Conservation (phyloP, 441 rosid species). For the Pelargonium citronellum region DNA sequence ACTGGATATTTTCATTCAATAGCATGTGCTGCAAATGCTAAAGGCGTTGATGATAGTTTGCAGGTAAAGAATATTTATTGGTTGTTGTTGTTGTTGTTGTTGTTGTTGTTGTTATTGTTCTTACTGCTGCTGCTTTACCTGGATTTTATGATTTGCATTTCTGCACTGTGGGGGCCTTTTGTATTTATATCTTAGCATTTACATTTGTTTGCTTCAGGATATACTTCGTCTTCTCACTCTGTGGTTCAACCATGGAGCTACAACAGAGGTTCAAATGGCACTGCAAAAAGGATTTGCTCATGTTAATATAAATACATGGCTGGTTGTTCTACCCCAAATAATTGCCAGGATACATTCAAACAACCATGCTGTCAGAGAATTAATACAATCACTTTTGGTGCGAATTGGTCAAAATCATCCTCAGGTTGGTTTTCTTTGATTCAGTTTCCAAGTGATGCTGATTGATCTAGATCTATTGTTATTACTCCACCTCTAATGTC, state of each 20-base stretch:
- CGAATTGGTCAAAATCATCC: conserved; percentile 97
- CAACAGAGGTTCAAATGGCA: conserved; percentile 87
- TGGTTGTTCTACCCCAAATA: conserved; percentile 97
- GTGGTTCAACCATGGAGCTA: conserved; percentile 99
- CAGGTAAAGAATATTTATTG: conserved; percentile 49
- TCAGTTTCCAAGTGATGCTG: neutral
- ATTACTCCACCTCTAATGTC: neutral
- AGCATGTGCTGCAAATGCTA: conserved; percentile 88
- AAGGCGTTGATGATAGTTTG: conserved; percentile 98
- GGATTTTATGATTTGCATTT: neutral
- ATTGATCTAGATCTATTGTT: neutral
- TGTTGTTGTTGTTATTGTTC: too few species aligned
- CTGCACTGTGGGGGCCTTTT: neutral
- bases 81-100: too few species aligned
- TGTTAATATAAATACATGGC: conserved; percentile 98
- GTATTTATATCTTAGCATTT: neutral
- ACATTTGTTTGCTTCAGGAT: conserved; percentile 52
- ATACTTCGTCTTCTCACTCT: conserved; percentile 97
- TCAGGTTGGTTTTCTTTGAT: conserved; percentile 53
- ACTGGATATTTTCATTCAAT: conserved; percentile 98
- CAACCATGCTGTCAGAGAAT: conserved; percentile 85
- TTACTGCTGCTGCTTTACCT: too few species aligned
- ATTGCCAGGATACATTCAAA: conserved; percentile 99
- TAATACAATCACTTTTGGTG: conserved; percentile 90
- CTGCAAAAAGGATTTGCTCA: conserved; percentile 74